Conservation (phyloP, 2,329 filamentous ascomycete genomes). For the Fusarium coicis region DNA sequence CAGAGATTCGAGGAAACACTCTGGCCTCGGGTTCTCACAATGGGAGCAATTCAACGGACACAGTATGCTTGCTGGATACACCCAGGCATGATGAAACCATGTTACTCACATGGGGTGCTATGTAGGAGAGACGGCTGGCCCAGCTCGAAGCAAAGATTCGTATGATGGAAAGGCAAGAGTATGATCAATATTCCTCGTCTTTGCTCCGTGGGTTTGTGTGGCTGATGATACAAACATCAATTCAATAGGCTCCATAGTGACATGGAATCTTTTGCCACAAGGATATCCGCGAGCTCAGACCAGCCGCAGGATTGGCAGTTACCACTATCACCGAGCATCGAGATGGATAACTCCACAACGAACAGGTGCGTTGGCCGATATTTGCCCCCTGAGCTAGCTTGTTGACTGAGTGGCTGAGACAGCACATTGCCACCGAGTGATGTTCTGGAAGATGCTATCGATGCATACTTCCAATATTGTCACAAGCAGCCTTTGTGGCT, state of each 20-base stretch:
- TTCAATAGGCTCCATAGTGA: neutral
- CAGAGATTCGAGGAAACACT: neutral
- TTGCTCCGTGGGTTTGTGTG: too few relatives aligned
- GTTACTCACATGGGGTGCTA: neutral
- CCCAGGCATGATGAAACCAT: neutral
- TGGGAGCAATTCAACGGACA: neutral
- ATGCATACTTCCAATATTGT: neutral
- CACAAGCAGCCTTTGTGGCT: neutral
- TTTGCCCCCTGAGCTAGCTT: too few relatives aligned
- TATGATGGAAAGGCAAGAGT: neutral
- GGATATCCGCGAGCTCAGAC: neutral
- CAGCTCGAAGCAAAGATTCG: slow-evolving; percentile 1
- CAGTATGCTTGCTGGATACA: neutral
- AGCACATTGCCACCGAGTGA: neutral
- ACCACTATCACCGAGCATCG: neutral
- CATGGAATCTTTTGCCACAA: neutral
- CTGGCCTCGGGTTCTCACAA: too few relatives aligned
- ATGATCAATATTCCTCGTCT: neutral
- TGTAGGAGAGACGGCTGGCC: neutral
- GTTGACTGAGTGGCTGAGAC: neutral
- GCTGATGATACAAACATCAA: too few relatives aligned
- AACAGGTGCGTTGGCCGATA: too few relatives aligned
- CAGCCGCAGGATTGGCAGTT: neutral
- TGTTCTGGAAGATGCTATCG: neutral
- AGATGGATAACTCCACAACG: neutral